phyloP scores from a whole-genome alignment of 23 red algal genomes.

The Agarophyton chilense region DNA sequence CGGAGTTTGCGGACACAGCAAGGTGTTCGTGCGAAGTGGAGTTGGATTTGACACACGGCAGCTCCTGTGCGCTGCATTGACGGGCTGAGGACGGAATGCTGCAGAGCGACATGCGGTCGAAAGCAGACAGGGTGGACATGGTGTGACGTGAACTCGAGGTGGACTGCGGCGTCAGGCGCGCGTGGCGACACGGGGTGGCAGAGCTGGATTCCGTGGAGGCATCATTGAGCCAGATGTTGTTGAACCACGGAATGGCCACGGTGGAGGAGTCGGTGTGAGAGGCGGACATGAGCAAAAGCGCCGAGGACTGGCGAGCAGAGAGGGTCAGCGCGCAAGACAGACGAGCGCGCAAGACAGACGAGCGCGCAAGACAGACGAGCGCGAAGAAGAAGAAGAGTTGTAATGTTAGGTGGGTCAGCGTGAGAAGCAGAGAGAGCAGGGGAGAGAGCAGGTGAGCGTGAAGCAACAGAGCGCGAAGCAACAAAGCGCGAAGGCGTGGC shows the following conservation, averaged over 20 bases:
- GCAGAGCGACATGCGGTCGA: constrained; percentile 26
- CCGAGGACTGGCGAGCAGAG: too few species aligned
- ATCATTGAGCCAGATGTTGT: constrained; percentile 50
- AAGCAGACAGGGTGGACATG: constrained; percentile 21
- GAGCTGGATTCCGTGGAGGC: neutral
- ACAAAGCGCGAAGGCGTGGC: too few species aligned
- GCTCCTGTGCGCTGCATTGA: constrained; percentile 23
- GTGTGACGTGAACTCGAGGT: constrained; percentile 21
- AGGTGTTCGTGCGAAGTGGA: constrained; percentile 10
- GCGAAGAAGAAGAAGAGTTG: too few species aligned
- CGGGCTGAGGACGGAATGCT: constrained; percentile 23
- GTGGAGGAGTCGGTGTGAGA: constrained; percentile 18
- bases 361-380: too few species aligned
- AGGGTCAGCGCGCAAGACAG: too few species aligned
- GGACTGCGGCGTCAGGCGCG: neutral
- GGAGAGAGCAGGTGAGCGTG: too few species aligned
- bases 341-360: too few species aligned
- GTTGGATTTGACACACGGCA: neutral
- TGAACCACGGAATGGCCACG: constrained; percentile 45
- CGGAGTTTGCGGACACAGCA: neutral
- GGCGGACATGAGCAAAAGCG: neutral
- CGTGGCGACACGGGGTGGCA: neutral
- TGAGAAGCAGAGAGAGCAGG: too few species aligned
- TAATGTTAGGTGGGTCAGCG: too few species aligned
- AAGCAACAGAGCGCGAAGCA: too few species aligned